phyloP scores from a whole-genome alignment of 352 stramenopile species.

The Phytopythium aichiense region DNA sequence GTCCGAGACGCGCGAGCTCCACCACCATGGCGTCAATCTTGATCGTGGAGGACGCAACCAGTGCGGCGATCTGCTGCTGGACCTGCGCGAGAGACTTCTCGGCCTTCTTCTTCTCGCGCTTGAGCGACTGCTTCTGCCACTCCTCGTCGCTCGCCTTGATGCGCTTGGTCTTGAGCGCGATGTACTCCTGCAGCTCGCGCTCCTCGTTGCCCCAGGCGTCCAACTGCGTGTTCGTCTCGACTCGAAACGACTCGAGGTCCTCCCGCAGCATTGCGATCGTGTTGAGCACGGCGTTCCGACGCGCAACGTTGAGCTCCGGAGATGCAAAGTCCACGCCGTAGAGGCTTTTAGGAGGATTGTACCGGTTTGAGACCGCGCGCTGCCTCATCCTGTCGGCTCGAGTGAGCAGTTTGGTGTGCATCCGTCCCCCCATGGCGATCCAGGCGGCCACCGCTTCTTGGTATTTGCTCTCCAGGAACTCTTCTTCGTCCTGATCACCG shows the following conservation, averaged over 20 bases:
- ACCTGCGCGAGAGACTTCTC: constrained; percentile 54
- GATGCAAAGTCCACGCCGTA: constrained; percentile 67
- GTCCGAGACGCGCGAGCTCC: constrained; percentile 54
- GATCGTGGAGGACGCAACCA: constrained; percentile 43
- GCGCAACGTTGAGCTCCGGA: constrained; percentile 55
- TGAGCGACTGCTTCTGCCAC: constrained; percentile 80
- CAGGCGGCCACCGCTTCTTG: constrained; percentile 42
- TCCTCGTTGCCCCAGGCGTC: constrained; percentile 56
- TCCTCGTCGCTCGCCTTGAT: constrained; percentile 76
- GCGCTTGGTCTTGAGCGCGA: constrained; percentile 69
- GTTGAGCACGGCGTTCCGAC: constrained; percentile 51
- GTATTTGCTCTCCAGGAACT: constrained; percentile 66
- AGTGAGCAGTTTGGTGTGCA: constrained; percentile 42
- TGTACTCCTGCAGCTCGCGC: constrained; percentile 67
- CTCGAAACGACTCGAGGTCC: constrained; percentile 53
- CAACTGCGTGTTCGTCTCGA: constrained; percentile 62
- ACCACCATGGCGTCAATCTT: constrained; percentile 59
- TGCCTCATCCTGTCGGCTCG: constrained; percentile 21
- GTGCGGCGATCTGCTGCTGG: constrained; percentile 36
- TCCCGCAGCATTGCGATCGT: constrained; percentile 41
- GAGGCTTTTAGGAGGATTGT: constrained; percentile 27
- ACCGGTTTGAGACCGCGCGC: constrained; percentile 33
- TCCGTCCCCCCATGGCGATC: constrained; percentile 25
- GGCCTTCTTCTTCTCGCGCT: constrained; percentile 80
- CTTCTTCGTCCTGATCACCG: constrained; percentile 38